Conservation (phyloP, 139 green algal genomes). For the Raphidocelis subcapitata region DNA sequence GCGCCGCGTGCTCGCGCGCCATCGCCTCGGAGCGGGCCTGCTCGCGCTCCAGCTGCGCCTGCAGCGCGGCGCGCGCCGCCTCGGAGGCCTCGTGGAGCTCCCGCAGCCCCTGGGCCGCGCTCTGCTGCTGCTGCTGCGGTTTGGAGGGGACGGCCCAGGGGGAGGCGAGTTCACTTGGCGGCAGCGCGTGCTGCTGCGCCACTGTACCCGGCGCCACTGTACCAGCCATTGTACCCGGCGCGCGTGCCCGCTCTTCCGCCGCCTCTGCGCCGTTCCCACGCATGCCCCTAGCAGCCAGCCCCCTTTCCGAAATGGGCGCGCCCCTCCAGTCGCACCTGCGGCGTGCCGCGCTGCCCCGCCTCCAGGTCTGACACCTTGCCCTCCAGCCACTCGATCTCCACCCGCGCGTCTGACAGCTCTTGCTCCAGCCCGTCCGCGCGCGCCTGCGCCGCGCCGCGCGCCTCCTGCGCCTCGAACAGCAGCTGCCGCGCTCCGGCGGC, state of each 20-base stretch:
- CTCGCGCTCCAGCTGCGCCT: background rate
- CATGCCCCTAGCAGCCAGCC: too few species aligned
- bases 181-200: too few species aligned
- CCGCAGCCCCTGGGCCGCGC: background rate
- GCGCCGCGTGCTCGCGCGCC: background rate
- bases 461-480: background rate
- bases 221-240: too few species aligned
- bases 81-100: conserved; percentile 3
- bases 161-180: too few species aligned
- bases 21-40: too few species aligned
- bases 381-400: conserved; percentile 47
- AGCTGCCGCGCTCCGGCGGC: background rate
- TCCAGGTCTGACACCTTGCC: conserved; percentile 46
- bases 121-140: background rate
- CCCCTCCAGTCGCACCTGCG: too few species aligned
- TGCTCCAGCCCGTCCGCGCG: conserved; percentile 15
- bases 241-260: too few species aligned
- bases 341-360: background rate
- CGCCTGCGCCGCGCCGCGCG: conserved; percentile 12
- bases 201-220: too few species aligned
- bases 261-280: too few species aligned
- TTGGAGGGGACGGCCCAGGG: too few species aligned
- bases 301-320: too few species aligned
- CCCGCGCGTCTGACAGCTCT: conserved; percentile 14
- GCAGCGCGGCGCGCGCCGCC: background rate